Evolutionary conservation across 106 monocot genomes (phyloP).

Genomic region (Dendrobium catenatum): DNA sequence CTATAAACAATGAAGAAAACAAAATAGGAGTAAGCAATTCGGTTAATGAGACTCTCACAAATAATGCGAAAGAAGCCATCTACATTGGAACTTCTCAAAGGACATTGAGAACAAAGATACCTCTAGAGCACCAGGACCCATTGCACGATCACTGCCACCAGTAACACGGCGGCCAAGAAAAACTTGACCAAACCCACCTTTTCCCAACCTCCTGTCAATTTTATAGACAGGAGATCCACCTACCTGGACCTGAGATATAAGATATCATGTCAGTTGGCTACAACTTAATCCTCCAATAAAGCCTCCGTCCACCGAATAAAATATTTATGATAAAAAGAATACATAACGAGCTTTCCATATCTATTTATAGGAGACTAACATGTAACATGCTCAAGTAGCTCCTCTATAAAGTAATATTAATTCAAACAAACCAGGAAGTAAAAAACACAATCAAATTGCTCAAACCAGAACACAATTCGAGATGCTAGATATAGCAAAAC

Average conservation of each 20-base stretch:
- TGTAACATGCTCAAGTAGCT: neutral
- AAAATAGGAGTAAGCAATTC: neutral
- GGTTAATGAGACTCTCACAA: neutral
- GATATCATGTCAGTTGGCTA: neutral
- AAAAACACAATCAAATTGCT: neutral
- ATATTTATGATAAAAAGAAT: neutral
- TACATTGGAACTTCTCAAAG: neutral
- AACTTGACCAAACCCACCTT: slow-evolving; percentile 97
- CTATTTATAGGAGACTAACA: neutral
- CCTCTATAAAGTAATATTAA: neutral
- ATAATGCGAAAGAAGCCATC: neutral
- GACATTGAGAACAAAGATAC: slow-evolving; percentile 20
- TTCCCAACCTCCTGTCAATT: slow-evolving; percentile 80
- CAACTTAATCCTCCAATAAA: neutral
- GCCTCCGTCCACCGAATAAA: neutral
- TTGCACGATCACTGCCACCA: slow-evolving; percentile 53
- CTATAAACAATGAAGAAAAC: slow-evolving; percentile 15
- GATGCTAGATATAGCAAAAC: neutral
- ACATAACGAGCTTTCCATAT: neutral
- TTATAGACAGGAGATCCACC: slow-evolving; percentile 80
- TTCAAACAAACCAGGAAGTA: neutral
- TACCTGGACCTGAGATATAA: slow-evolving; percentile 57
- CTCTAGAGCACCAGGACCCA: slow-evolving; percentile 64
- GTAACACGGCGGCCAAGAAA: slow-evolving; percentile 83
- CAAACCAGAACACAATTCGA: neutral